Percentiles rank a stretch among this genome's conserved stretches.
phyloP scores from a whole-genome alignment of 2,329 filamentous ascomycete genomes.

The Truncatella angustata region DNA sequence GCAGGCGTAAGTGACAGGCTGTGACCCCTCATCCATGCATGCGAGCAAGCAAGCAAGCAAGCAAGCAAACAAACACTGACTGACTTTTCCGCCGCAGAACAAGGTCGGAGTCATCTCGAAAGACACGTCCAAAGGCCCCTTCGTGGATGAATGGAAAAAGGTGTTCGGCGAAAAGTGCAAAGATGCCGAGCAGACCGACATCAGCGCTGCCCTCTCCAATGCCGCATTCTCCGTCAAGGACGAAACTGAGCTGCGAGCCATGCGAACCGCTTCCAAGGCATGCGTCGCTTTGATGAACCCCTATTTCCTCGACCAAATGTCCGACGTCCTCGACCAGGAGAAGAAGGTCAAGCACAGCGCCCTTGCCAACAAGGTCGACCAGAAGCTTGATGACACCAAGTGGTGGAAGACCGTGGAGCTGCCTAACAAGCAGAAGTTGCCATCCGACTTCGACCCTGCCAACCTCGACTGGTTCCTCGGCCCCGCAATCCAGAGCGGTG shows the following conservation, averaged over 20 bases:
- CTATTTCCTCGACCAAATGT: conserved; percentile 98
- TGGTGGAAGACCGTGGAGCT: conserved; percentile 83
- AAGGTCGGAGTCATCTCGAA: conserved; percentile 87
- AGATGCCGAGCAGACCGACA: conserved; percentile 85
- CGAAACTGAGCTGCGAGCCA: conserved; percentile 87
- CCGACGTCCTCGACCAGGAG: conserved; percentile 88
- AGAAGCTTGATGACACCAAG: conserved; percentile 88
- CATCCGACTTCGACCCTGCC: conserved; percentile 79
- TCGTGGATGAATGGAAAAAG: conserved; percentile 95
- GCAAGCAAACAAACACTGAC: conserved; percentile 13
- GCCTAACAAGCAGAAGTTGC: conserved; percentile 71
- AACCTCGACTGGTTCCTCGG: conserved; percentile 94
- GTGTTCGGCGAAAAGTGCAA: conserved; percentile 74
- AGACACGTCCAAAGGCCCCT: conserved; percentile 81
- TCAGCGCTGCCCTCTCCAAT: conserved; percentile 76
- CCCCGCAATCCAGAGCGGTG: conserved; percentile 90
- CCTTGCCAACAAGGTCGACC: conserved; percentile 82
- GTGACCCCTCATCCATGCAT: too few relatives aligned
- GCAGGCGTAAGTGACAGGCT: conserved; percentile 62
- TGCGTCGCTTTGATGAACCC: conserved; percentile 93
- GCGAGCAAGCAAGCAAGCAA: too few relatives aligned
- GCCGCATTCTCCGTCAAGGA: conserved; percentile 91
- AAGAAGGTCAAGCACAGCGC: conserved; percentile 93
- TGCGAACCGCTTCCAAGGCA: conserved; percentile 90
- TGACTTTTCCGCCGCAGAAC: conserved; percentile 41